Evolutionary conservation across 345 rosid genomes (phyloP), one percentile per base, ranked within the genome.

Genomic region (Populus davidiana): DNA sequence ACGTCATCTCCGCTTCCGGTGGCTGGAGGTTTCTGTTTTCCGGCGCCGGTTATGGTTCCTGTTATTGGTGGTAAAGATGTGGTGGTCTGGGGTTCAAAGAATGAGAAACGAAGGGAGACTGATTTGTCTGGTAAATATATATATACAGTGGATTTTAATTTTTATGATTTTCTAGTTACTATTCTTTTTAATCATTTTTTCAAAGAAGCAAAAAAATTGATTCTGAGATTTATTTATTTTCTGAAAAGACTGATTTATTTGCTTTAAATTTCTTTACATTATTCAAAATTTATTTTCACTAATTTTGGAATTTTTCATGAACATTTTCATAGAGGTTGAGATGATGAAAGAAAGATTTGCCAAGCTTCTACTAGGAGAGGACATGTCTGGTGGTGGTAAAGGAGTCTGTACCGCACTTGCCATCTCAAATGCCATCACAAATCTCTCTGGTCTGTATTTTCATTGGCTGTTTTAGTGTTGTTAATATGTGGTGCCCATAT

Each of bases 261-360:
- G 16, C 5, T 47, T 14, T 47, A 11, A 47, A 59, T 8, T 5
- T 65, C 39, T 29, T 7, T 70, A 16, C 17, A 49, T 39, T 16
- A 38, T 52, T 77, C 70, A 31, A 47, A 47, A 56, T 64, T 16
- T 70, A 41, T 63, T 23, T 16, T 50, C 21, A 23, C 12, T 59
- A 31, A 76, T 56, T 5, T 61, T 35, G 29, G 16, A 10, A 11
- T 61, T 23, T 56, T 73, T 67, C n/a, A 5, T 64, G 5, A 13
- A 61, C 35, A 4, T 73, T 61, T 54, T 64, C 35, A 79, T 70
- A 93, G 99, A 94, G 79, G 81, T 89, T 73, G 99, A 92, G 83
- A 87, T 94, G 97, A 96, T 96, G 99, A 96, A 91, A 81, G 99
- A 96, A 86, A 91, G 97, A 86, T 96, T 94, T 75, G 95, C 98